Conservation (phyloP, 1,139 yeast genomes). For the Meyerozyma sp. region DNA sequence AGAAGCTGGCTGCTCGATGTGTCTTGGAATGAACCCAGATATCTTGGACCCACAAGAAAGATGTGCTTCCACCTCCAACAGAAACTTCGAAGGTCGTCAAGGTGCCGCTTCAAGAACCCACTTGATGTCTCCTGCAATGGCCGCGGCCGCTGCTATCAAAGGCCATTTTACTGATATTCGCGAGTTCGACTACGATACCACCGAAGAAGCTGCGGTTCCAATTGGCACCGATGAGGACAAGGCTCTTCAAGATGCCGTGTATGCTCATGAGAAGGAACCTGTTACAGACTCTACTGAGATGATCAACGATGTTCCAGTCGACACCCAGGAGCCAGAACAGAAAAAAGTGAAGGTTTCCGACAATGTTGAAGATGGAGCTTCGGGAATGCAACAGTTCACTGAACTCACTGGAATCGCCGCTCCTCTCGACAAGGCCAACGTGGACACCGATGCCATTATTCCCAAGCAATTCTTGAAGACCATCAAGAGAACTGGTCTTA, state of each 20-base stretch:
- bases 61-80: conserved; percentile 97
- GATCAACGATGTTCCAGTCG: conserved; percentile 54
- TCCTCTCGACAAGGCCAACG: conserved; percentile 89
- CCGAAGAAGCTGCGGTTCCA: conserved; percentile 57
- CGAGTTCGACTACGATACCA: conserved; percentile 58
- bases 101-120: conserved; percentile 97
- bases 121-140: conserved; percentile 98
- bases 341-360: conserved; percentile 20
- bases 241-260: conserved; percentile 62
- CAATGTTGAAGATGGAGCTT: conserved; percentile 16
- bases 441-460: conserved; percentile 96
- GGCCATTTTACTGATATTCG: conserved; percentile 92
- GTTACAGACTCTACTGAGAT: conserved; percentile 43
- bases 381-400: conserved; percentile 72
- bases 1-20: conserved; percentile 99
- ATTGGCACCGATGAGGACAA: conserved; percentile 51
- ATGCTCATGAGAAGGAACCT: conserved; percentile 64
- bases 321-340: conserved; percentile 28
- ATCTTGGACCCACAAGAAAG: conserved; percentile 91
- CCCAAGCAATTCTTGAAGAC: conserved; percentile 98
- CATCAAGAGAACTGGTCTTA: conserved; percentile 92
- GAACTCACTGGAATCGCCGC: conserved; percentile 84
- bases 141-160: conserved; percentile 94
- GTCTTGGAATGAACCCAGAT: conserved; percentile 99
- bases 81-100: conserved; percentile 99